Conservation (phyloP, 148 eudicot species). For the Talinum fruticosum region DNA sequence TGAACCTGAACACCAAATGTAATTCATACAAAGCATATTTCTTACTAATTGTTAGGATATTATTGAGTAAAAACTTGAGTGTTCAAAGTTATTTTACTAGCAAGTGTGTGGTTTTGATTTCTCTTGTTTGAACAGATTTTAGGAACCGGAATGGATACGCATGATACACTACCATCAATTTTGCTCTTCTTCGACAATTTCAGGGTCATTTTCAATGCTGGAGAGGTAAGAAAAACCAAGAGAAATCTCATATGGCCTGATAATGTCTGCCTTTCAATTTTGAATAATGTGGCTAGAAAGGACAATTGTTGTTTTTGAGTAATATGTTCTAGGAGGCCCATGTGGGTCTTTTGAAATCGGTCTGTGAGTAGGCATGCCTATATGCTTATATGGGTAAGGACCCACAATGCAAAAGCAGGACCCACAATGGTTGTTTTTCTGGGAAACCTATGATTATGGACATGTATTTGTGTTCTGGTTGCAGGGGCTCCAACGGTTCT, state of each 20-base stretch:
- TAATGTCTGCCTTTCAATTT: too few relatives aligned
- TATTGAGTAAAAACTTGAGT: background rate
- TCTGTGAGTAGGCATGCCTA: too few relatives aligned
- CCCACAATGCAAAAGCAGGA: too few relatives aligned
- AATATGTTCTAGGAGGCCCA: too few relatives aligned
- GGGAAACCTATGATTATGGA: background rate
- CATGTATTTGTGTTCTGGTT: constrained; percentile 10
- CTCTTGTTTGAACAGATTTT: constrained; percentile 44
- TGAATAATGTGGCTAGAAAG: background rate
- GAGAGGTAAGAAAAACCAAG: constrained; percentile 79
- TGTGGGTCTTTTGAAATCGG: too few relatives aligned
- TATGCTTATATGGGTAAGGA: too few relatives aligned
- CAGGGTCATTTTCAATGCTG: constrained; percentile 79
- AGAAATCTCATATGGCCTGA: too few relatives aligned
- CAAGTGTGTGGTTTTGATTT: background rate
- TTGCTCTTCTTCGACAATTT: constrained; percentile 74
- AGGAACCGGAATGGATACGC: constrained; percentile 91
- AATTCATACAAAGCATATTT: background rate
- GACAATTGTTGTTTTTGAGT: background rate
- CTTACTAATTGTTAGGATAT: background rate
- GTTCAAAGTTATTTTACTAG: too few relatives aligned
- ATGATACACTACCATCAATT: constrained; percentile 73
- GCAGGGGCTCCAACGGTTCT: constrained; percentile 83
- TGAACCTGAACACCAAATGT: too few relatives aligned
- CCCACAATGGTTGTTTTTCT: too few relatives aligned